Conservation (phyloP, 306 rosid species). For the Vigna unguiculata region DNA sequence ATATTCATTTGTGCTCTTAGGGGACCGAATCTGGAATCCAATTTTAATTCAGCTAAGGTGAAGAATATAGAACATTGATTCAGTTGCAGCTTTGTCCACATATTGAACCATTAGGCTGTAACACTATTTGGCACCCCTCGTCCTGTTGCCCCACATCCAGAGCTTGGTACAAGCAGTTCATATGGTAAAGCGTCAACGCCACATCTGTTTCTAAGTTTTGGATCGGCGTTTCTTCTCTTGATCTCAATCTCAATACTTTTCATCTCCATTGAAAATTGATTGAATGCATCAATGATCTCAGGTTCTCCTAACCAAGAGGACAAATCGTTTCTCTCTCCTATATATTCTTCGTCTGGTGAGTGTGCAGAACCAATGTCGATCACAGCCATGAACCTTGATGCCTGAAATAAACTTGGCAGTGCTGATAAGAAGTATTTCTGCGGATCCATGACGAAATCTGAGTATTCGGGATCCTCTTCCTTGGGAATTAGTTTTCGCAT, state of each 20-base stretch:
- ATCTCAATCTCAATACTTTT: constrained; percentile 50
- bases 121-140: constrained; percentile 59
- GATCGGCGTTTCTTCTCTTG: constrained; percentile 49
- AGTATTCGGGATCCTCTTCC: constrained; percentile 41
- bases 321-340: constrained; percentile 46
- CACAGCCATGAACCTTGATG: constrained; percentile 54
- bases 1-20: neutral
- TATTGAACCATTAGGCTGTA: constrained; percentile 35
- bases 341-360: constrained; percentile 57
- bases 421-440: constrained; percentile 44
- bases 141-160: constrained; percentile 53
- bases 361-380: constrained; percentile 53
- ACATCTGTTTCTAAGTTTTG: constrained; percentile 48
- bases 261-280: constrained; percentile 50
- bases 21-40: constrained; percentile 1
- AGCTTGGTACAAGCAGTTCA: constrained; percentile 56
- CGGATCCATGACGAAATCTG: constrained; percentile 41
- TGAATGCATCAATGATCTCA: constrained; percentile 50
- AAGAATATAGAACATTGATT: neutral
- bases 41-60: neutral
- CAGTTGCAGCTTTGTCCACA: constrained; percentile 17
- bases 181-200: constrained; percentile 49
- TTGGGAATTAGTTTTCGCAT: constrained; percentile 49
- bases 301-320: constrained; percentile 50
- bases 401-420: constrained; percentile 53